Base-by-base conservation (phyloP, 1,284 basidiomycete genomes). In the Garcileccinum viscosum region DNA sequence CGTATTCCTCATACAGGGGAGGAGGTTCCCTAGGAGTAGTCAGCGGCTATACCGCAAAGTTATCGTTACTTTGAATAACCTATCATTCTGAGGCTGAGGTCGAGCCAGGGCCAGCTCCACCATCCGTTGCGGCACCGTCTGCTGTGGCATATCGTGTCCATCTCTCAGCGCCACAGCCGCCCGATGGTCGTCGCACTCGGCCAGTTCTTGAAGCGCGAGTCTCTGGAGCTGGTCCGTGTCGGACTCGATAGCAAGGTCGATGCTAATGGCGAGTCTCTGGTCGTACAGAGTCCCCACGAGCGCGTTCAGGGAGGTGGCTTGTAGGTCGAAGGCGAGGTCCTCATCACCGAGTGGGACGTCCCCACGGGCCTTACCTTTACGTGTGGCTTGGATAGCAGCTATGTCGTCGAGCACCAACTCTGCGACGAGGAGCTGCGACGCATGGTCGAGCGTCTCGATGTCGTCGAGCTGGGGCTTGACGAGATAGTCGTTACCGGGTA, bases 251-350 rank as follows among this genome's bases (percentile, higher is more conserved):
- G 78, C 75, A 12, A 42, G 62, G 50, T 84, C 80, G 11, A 87
- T 68, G 68, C 83, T 87, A 32, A 73, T 73, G 0, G 87, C 85
- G 14, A 86, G 73, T 19, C 71, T 68, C 22, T 76, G 68, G 67
- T 86, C 85, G 5, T 74, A 69, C 37, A 83, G 72, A n/a, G 74
- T 59, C 0, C 70, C 74, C 14, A 87, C 74, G 35, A 82, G 73
- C 4, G 75, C 74, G 7, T 77, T 70, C 5, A 86, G 73, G 42
- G 83, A 81, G 24, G 85, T 81, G 2, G 80, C 81, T 68, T 87
- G 87, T 0, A 86, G 65, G 56, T 82, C 77, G 17, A 87, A 75
- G 0, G 89, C 89, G n/a, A 83, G 71, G 63, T 87, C 85, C 64
- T 86, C 83, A 71, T 90, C 88, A 0, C 82, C 77, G 3, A 76